Evolutionary conservation across 768 basidiomycete genomes (phyloP), one percentile per base, ranked within the genome.

Genomic region (Basidioascus undulatus): DNA sequence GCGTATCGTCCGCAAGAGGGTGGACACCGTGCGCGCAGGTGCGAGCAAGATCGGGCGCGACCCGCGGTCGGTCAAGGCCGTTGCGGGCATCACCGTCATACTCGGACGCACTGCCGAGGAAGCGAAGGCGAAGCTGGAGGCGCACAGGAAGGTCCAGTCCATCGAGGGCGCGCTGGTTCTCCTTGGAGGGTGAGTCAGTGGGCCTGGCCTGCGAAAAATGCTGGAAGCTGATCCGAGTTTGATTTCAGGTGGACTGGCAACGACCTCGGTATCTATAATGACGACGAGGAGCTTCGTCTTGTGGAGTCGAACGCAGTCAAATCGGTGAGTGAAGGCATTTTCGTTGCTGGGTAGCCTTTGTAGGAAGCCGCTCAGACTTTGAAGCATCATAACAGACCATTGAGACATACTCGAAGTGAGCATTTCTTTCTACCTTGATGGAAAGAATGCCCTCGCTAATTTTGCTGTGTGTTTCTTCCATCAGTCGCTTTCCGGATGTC

Each of bases 41-140:
- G 36, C 24, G 11, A 24, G 13, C 4, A 20, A 32, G 18, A 6
- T 31, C 3, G 42, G 42, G 3, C 36, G 42, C 16, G 42, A 38
- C 21, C 42, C 42, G 13, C n/a, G 19, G 6, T 15, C 30, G 15
- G 15, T 43, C 36, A 43, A 43, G 42, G 31, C 38, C 21, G 5
- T 43, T 8, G 4, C 35, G n/a, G 15, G 11, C 4, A 18, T 26
- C 16, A 8, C n/a, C 10, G n/a, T 32, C 31, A 37, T 43, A 23
- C 26, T 37, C 12, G 36, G n/a, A 4, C 16, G 21, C 7, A 43
- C 42, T 3, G 28, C 37, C 15, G 37, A 43, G 42, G 31, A 27
- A n/a, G 42, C 37, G 16, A 20, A 25, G 16, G 10, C 10, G 13
- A 24, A 25, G 21, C 23, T 15, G 3, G 42, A 18, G 36, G 18